phyloP scores from a whole-genome alignment of 495 filamentous ascomycete genomes.

The Elaphomyces granulatus region DNA sequence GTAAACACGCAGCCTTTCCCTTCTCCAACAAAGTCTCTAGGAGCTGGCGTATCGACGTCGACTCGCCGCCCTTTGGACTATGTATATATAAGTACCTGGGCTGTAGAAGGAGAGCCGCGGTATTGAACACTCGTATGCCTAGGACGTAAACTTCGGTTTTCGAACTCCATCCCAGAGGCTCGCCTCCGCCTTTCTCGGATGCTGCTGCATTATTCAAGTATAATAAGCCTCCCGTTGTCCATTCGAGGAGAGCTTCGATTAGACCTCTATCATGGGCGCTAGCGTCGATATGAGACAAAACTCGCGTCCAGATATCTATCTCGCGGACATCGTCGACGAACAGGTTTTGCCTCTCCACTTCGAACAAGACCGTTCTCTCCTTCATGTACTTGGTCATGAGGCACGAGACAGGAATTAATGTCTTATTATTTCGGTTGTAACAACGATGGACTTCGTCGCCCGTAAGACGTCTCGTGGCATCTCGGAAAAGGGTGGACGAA shows the following conservation, averaged over 20 bases:
- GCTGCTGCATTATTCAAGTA: constrained; percentile 26
- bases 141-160: constrained; percentile 58
- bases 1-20: constrained; percentile 17
- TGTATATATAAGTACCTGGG: too few relatives aligned
- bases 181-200: constrained; percentile 8
- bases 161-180: constrained; percentile 51
- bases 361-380: constrained; percentile 63
- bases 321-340: constrained; percentile 71
- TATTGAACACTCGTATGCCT: constrained; percentile 39
- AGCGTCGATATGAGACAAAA: constrained; percentile 23
- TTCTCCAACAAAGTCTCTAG: constrained; percentile 12
- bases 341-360: constrained; percentile 79
- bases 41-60: constrained; percentile 8
- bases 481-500: constrained; percentile 22
- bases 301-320: constrained; percentile 44
- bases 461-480: constrained; percentile 13
- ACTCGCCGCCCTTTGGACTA: too few relatives aligned
- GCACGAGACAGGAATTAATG: constrained; percentile 24
- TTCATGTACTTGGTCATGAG: constrained; percentile 36
- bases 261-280: constrained; percentile 13
- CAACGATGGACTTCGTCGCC: constrained; percentile 7
- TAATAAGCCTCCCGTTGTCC: constrained; percentile 44
- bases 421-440: background rate
- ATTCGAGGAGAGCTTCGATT: constrained; percentile 24
- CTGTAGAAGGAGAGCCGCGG: constrained; percentile 20